A percentile compares a stretch with the other conserved stretches of the same genome.
phyloP scores from a whole-genome alignment of 192 early-diverging fungal genomes.

The Podochytrium sp. region DNA sequence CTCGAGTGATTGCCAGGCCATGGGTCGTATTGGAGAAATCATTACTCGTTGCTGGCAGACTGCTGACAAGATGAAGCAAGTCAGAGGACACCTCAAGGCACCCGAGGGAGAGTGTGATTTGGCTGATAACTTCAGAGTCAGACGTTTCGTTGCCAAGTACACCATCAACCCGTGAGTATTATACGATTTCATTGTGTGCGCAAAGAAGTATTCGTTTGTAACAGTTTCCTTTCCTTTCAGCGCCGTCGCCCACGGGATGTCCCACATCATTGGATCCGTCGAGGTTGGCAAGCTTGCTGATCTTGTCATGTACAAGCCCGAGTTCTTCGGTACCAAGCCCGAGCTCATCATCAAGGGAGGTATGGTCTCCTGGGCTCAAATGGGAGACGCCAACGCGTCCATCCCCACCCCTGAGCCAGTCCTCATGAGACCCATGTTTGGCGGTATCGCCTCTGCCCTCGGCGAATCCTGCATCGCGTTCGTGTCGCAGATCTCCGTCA shows the following conservation, averaged over 20 bases:
- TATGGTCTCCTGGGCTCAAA: constrained; percentile 78
- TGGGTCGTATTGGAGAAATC: constrained; percentile 97
- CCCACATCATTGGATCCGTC: constrained; percentile 89
- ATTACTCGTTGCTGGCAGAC: constrained; percentile 92
- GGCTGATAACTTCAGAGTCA: constrained; percentile 87
- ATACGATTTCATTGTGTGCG: constrained; percentile 9
- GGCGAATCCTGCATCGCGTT: constrained; percentile 76
- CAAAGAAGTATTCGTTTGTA: too few relatives aligned
- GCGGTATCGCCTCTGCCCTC: constrained; percentile 63
- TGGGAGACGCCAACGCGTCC: constrained; percentile 94
- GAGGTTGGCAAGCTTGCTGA: constrained; percentile 94
- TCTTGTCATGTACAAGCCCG: constrained; percentile 82
- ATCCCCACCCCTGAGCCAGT: constrained; percentile 95
- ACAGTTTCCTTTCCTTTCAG: constrained; percentile 39
- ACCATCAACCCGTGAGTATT: constrained; percentile 89
- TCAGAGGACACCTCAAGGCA: constrained; percentile 49
- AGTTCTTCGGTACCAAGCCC: constrained; percentile 89
- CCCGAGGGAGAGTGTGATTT: constrained; percentile 31
- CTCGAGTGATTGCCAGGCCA: constrained; percentile 94
- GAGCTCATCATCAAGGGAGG: constrained; percentile 88
- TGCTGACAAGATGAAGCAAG: constrained; percentile 91
- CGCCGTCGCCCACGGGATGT: constrained; percentile 84
- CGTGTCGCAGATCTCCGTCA: constrained; percentile 77
- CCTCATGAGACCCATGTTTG: constrained; percentile 85
- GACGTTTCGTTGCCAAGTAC: constrained; percentile 94